Conservation (phyloP, 495 filamentous ascomycete species). For the Tuber calosporum region DNA sequence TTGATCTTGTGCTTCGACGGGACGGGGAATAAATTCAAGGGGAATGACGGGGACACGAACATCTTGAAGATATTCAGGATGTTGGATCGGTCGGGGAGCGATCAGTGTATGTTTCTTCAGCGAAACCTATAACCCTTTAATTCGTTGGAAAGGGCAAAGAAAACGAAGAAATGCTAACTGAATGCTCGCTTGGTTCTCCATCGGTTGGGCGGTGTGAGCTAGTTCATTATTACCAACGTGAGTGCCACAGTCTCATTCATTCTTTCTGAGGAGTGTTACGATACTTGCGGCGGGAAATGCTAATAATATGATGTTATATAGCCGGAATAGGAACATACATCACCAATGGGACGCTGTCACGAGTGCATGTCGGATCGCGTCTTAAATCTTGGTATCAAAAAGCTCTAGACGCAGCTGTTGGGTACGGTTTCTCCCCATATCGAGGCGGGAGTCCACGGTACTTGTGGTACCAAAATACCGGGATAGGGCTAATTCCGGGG, state of each 20-base stretch:
- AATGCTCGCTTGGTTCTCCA: neutral
- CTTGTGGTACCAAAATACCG: neutral
- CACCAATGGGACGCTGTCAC: slow-evolving; percentile 58
- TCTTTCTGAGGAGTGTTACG: neutral
- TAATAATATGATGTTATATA: slow-evolving; percentile 42
- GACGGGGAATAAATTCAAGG: slow-evolving; percentile 78
- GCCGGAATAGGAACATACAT: slow-evolving; percentile 84
- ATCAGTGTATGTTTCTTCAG: slow-evolving; percentile 46
- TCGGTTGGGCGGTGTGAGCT: neutral
- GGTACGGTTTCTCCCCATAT: slow-evolving; percentile 38
- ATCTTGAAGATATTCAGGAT: slow-evolving; percentile 79
- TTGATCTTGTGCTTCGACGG: slow-evolving; percentile 85
- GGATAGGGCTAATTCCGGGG: slow-evolving; percentile 6
- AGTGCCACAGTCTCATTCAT: slow-evolving; percentile 19
- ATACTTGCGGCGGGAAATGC: neutral
- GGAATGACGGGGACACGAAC: slow-evolving; percentile 76
- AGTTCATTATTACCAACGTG: slow-evolving; percentile 66
- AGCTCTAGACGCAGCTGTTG: slow-evolving; percentile 76
- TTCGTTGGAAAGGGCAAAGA: neutral
- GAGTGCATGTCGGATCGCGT: slow-evolving; percentile 55
- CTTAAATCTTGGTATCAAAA: slow-evolving; percentile 72
- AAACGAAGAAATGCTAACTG: neutral
- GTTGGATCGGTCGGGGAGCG: slow-evolving; percentile 50
- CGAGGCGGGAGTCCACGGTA: neutral
- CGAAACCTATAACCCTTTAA: neutral